A percentile compares a stretch with the other conserved stretches of the same genome.
Conservation (phyloP, 1,139 yeast genomes). For the Yamadazyma blattariae region DNA sequence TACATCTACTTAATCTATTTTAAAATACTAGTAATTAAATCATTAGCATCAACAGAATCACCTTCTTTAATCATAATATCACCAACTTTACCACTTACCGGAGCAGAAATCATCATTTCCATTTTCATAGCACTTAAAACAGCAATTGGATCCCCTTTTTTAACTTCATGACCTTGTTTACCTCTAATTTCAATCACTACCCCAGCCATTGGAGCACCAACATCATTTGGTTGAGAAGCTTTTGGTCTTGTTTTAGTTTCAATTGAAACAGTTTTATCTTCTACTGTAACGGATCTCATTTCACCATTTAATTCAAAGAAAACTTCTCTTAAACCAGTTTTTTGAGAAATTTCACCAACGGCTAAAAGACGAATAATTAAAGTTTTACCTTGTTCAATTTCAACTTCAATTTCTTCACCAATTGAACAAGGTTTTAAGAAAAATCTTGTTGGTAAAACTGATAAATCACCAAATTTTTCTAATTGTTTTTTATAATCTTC, state of each 20-base stretch:
- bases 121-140: slow-evolving; percentile 98
- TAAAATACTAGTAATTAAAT: slow-evolving; percentile 53
- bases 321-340: slow-evolving; percentile 92
- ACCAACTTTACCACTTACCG: slow-evolving; percentile 79
- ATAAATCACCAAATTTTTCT: slow-evolving; percentile 86
- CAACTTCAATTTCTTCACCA: slow-evolving; percentile 86
- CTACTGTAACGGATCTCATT: slow-evolving; percentile 90
- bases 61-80: slow-evolving; percentile 80
- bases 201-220: slow-evolving; percentile 99
- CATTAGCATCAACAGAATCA: slow-evolving; percentile 93
- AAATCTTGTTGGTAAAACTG: slow-evolving; percentile 88
- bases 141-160: slow-evolving; percentile 95
- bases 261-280: slow-evolving; percentile 81
- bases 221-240: slow-evolving; percentile 90
- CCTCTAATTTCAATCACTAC: slow-evolving; percentile 93
- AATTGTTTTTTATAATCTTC: slow-evolving; percentile 75
- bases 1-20: slow-evolving; percentile 16
- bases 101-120: slow-evolving; percentile 98
- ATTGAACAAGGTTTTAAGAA: slow-evolving; percentile 84
- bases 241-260: slow-evolving; percentile 86
- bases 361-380: slow-evolving; percentile 91
- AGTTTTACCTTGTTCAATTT: slow-evolving; percentile 92
- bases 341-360: slow-evolving; percentile 79
- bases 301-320: slow-evolving; percentile 98
- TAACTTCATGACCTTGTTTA: slow-evolving; percentile 81